These are phyloP conservation scores for Alternaria viburni DNA, from an alignment of 2,329 filamentous ascomycete species.

Conservation along the genomic window DNA sequence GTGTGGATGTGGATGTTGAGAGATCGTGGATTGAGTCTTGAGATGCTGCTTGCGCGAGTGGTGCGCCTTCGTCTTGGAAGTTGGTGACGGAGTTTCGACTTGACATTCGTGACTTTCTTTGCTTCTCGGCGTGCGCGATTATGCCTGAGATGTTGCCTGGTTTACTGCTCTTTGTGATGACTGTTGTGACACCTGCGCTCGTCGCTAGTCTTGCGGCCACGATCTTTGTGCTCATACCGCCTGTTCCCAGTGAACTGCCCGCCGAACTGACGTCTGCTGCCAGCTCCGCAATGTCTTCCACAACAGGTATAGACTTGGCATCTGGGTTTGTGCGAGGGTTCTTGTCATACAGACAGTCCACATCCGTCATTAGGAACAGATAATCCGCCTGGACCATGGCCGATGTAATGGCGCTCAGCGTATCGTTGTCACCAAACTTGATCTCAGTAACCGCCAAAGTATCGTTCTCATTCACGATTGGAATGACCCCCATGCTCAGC, in stretches of 20 bases:
- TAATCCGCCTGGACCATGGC: slow-evolving; percentile 98
- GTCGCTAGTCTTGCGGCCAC: slow-evolving; percentile 90
- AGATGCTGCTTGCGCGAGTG: slow-evolving; percentile 28
- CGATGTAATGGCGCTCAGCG: slow-evolving; percentile 91
- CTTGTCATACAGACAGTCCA: slow-evolving; percentile 96
- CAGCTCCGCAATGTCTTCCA: slow-evolving; percentile 83
- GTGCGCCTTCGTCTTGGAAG: slow-evolving; percentile 35
- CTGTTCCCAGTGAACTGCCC: slow-evolving; percentile 87
- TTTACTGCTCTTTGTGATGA: slow-evolving; percentile 93
- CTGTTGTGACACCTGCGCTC: slow-evolving; percentile 90
- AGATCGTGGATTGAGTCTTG: slow-evolving; percentile 28
- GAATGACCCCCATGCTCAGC: slow-evolving; percentile 92
- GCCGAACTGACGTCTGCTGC: slow-evolving; percentile 90
- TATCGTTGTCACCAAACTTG: slow-evolving; percentile 99
- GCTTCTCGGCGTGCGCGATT: slow-evolving; percentile 76
- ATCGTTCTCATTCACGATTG: slow-evolving; percentile 99
- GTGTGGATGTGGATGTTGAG: slow-evolving; percentile 29
- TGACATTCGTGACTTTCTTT: slow-evolving; percentile 52
- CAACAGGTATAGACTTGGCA: slow-evolving; percentile 87
- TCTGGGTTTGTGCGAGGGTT: slow-evolving; percentile 87
- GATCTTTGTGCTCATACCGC: slow-evolving; percentile 98
- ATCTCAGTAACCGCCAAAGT: slow-evolving; percentile 97
- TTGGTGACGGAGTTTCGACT: slow-evolving; percentile 38
- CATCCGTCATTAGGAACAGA: slow-evolving; percentile 98
- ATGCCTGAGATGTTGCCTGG: slow-evolving; percentile 91